These are phyloP conservation scores for Paracorniculantispora psalliotae DNA, from an alignment of 2,329 filamentous ascomycete genomes.

Conservation along the genomic window DNA sequence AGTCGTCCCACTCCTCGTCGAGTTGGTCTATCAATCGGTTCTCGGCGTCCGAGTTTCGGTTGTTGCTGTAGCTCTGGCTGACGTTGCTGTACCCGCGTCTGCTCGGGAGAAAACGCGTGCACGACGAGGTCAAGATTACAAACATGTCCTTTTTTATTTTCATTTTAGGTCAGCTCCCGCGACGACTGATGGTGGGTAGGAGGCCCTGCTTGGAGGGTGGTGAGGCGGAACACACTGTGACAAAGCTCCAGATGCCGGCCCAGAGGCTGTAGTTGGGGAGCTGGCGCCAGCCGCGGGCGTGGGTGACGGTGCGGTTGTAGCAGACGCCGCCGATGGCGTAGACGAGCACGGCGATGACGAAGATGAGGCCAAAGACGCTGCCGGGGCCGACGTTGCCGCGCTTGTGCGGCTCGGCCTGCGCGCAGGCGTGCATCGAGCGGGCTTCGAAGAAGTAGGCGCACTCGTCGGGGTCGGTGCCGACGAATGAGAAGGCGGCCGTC, in stretches of 20 bases:
- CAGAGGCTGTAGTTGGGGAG: conserved; percentile 91
- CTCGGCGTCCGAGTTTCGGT: conserved; percentile 67
- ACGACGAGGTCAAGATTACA: conserved; percentile 64
- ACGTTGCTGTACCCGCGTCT: conserved; percentile 64
- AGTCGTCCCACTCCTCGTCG: conserved; percentile 96
- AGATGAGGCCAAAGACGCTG: conserved; percentile 84
- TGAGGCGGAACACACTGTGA: conserved; percentile 52
- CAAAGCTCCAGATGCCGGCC: conserved; percentile 79
- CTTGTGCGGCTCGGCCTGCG: conserved; percentile 62
- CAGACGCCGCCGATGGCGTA: conserved; percentile 91
- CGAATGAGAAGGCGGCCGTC: conserved; percentile 71
- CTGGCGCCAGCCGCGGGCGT: conserved; percentile 92
- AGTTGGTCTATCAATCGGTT: conserved; percentile 92
- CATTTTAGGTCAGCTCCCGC: conserved; percentile 20
- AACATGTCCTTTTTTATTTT: conserved; percentile 52
- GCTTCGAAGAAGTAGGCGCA: conserved; percentile 97
- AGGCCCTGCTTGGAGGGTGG: conserved; percentile 26
- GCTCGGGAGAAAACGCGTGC: conserved; percentile 59
- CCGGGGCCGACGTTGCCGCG: conserved; percentile 66
- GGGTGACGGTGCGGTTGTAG: conserved; percentile 90
- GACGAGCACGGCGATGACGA: conserved; percentile 68
- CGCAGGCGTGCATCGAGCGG: conserved; percentile 77
- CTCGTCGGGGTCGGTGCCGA: conserved; percentile 76
- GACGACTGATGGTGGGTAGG: conserved; percentile 26
- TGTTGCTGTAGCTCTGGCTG: conserved; percentile 46